Conservation (phyloP, 169 alveolate species). For the Cryptosporidium meleagridis region DNA sequence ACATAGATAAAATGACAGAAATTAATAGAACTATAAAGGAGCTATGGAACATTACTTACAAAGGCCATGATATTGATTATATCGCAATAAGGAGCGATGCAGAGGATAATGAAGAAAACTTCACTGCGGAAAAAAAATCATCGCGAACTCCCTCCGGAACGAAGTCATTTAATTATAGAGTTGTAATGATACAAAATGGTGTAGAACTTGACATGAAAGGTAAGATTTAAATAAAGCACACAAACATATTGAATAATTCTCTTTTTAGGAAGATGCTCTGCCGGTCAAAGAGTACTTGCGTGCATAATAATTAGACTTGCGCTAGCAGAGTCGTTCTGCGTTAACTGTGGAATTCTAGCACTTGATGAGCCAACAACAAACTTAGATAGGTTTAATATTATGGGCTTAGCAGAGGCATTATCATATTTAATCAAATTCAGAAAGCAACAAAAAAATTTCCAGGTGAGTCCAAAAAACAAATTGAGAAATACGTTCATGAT, state of each 20-base stretch:
- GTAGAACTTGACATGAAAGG: constrained; percentile 92
- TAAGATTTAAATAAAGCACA: background rate
- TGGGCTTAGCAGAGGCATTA: constrained; percentile 85
- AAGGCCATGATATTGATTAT: constrained; percentile 94
- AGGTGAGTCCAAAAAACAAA: constrained; percentile 14
- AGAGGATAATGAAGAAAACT: constrained; percentile 67
- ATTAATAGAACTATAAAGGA: constrained; percentile 93
- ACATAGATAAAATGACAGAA: constrained; percentile 90
- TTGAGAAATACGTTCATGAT: constrained; percentile 4
- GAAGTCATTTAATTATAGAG: constrained; percentile 83
- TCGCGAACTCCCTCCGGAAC: constrained; percentile 72
- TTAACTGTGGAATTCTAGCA: constrained; percentile 97
- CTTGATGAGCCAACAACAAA: constrained; percentile 99
- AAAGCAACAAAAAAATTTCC: constrained; percentile 81
- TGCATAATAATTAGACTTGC: constrained; percentile 97
- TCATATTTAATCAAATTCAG: constrained; percentile 82
- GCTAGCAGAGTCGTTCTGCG: constrained; percentile 98
- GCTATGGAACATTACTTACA: constrained; percentile 95
- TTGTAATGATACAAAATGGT: constrained; percentile 88
- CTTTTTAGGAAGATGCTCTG: constrained; percentile 95
- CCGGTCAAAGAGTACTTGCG: constrained; percentile 97
- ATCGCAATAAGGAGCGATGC: constrained; percentile 87
- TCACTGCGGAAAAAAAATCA: constrained; percentile 46
- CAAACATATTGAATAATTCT: background rate
- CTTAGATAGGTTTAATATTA: constrained; percentile 93